Percentiles rank a stretch among this genome's conserved stretches.
phyloP scores from a whole-genome alignment of 495 filamentous ascomycete genomes.

The Xylaria acuta region DNA sequence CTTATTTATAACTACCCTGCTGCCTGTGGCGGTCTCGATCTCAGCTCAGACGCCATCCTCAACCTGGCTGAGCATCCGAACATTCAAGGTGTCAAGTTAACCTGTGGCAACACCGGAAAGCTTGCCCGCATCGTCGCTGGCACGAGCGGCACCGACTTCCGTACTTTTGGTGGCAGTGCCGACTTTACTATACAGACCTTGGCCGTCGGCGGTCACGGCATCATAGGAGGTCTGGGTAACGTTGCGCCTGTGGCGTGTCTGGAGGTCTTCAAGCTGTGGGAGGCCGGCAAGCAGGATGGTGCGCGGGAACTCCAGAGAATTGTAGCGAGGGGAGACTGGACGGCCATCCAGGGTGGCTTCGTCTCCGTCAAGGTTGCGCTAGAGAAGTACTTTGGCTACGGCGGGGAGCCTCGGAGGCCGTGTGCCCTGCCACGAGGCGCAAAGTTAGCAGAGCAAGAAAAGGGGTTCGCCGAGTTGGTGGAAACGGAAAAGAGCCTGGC shows the following conservation, averaged over 20 bases:
- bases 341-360: slow-evolving; percentile 83
- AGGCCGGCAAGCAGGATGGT: slow-evolving; percentile 69
- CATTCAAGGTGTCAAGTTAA: slow-evolving; percentile 90
- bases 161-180: slow-evolving; percentile 85
- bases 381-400: slow-evolving; percentile 74
- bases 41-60: slow-evolving; percentile 80
- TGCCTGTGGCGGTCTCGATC: slow-evolving; percentile 79
- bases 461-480: slow-evolving; percentile 71
- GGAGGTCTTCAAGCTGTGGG: slow-evolving; percentile 73
- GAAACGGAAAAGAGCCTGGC: slow-evolving; percentile 63
- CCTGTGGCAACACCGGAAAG: slow-evolving; percentile 94
- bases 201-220: slow-evolving; percentile 81
- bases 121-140: slow-evolving; percentile 77
- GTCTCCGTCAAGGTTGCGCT: slow-evolving; percentile 84
- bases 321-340: slow-evolving; percentile 86
- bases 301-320: slow-evolving; percentile 80
- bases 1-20: slow-evolving; percentile 95
- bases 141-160: slow-evolving; percentile 61
- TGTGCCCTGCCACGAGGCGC: slow-evolving; percentile 63
- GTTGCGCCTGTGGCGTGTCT: slow-evolving; percentile 80
- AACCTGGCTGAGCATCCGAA: slow-evolving; percentile 79
- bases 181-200: slow-evolving; percentile 90
- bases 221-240: slow-evolving; percentile 86
- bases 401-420: slow-evolving; percentile 70
- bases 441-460: slow-evolving; percentile 60